phyloP scores from a whole-genome alignment of 2,329 filamentous ascomycete species.

The Talaromyces verruculosus region DNA sequence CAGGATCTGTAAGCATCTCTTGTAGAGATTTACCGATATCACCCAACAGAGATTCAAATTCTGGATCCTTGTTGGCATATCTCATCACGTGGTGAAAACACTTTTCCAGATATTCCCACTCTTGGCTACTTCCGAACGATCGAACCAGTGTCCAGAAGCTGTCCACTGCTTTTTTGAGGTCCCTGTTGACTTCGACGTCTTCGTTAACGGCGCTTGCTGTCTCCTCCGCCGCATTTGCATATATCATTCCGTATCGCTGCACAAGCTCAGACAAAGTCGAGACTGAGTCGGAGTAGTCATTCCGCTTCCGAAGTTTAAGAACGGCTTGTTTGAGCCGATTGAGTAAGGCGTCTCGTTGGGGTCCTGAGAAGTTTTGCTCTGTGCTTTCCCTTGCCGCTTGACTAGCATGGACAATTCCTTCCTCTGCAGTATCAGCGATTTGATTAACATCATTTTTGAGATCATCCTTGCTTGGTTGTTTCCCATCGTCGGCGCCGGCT shows the following conservation, averaged over 20 bases:
- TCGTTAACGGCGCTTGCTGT: slow-evolving; percentile 66
- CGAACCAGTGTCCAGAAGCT: slow-evolving; percentile 80
- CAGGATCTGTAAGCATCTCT: slow-evolving; percentile 78
- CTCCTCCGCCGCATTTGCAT: slow-evolving; percentile 70
- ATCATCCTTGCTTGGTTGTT: slow-evolving; percentile 61
- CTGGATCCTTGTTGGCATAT: slow-evolving; percentile 72
- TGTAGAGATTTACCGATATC: slow-evolving; percentile 74
- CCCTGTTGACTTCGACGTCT: slow-evolving; percentile 70
- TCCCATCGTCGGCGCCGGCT: slow-evolving; percentile 45
- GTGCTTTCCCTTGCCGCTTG: slow-evolving; percentile 67
- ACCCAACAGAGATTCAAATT: slow-evolving; percentile 75
- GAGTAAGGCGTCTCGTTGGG: slow-evolving; percentile 71
- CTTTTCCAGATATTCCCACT: slow-evolving; percentile 74
- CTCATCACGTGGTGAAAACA: slow-evolving; percentile 69
- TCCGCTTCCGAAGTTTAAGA: slow-evolving; percentile 68
- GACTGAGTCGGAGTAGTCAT: slow-evolving; percentile 83
- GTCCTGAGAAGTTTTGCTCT: slow-evolving; percentile 69
- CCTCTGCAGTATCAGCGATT: slow-evolving; percentile 46
- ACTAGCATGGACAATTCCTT: slow-evolving; percentile 41
- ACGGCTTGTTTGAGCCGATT: slow-evolving; percentile 76
- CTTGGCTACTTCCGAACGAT: slow-evolving; percentile 70
- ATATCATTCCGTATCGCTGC: slow-evolving; percentile 73
- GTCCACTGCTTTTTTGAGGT: slow-evolving; percentile 70
- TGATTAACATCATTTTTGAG: slow-evolving; percentile 59
- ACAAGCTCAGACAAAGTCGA: slow-evolving; percentile 74